Evolutionary conservation across 495 filamentous ascomycete species (phyloP), one percentile per base, ranked within the genome.

Genomic region (Aspergillus nanangensis): DNA sequence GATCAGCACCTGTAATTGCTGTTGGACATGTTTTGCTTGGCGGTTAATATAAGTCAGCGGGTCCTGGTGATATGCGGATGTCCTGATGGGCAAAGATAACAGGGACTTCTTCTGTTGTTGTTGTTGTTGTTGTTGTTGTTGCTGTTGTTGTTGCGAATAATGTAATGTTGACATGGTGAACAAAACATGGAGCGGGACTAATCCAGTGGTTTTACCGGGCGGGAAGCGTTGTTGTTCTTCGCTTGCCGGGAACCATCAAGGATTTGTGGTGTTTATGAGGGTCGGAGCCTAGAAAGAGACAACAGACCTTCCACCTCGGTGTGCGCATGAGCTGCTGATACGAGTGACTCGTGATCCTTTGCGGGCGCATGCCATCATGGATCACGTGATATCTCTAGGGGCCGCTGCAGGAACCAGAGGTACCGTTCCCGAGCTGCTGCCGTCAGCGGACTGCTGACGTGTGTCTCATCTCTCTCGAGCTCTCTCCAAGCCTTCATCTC

Each of bases 1-100:
- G 21, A 97, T 78, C 4, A 95, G 66, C 20, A 69, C 58, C 62
- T 97, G 92, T 4, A 97, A 74, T 37, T 90, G 82, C 27, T 72
- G 72, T 48, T 95, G 83, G 14, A 96, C 80, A 41, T 72, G 62
- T 47, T 62, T 68, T 36, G 66, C 52, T 43, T 76, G 69, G 13
- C 74, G 69, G 20, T 73, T 66, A 41, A 77, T 56, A 35, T 67
- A 56, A 8, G 73, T 38, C 9, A 77, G 55, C 40, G 70, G 62
- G 42, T 75, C 65, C 19, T 67, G 57, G 36, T 67, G 60, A 25
- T 63, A 57, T 8, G 52, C 43, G 11, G 66, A 58, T 38, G 62
- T 46, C 35, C 51, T 51, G 38, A 55, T 46, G 21, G 67, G 65
- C 21, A 65, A 45, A 7, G 63, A 44, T 10, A 52, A 40, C 34